Base-by-base conservation (phyloP, 768 basidiomycete genomes). In the Trametes villosa region DNA sequence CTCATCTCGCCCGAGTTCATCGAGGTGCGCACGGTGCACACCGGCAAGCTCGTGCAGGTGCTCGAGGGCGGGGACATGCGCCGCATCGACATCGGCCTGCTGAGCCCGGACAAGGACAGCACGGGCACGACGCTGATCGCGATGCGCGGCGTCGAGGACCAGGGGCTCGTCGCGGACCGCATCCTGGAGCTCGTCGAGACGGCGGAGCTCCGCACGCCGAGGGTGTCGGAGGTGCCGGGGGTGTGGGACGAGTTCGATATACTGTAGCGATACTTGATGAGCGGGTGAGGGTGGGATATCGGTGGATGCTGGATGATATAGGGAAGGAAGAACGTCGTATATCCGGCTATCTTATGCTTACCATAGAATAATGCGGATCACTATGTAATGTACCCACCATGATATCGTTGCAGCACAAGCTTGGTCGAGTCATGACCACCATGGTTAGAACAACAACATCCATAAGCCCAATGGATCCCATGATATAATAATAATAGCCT, bases 181-280 rank as follows among this genome's bases (percentile, higher is more conserved):
- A 76, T 94, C 42, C 75, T 86, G 2, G 89, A 92, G 69, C 73
- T 93, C 42, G 75, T 84, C 24, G 87, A 88, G 75, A 94, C 92
- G 11, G 72, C 80, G 33, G 88, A 89, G 63, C 73, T 87, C 42
- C 69, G 71, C 29, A 68, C 68, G 9, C 71, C 75, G 29, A 71
- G 74, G 6, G 69, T 76, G n/a, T 70, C 64, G 15, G 58, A 71
- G 18, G 62, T 64, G 42, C 74, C 76, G 17, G 71, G 72, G 31
- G 67, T 83, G 57, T 92, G 90, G 88, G 87, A 88, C 47, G 89
- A 89, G 64, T 91, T 89, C 87, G 88, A 89, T 67, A 86, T 88
- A 33, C 55, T 53, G 52, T 62, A n/a, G n/a, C n/a, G n/a, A n/a
- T n/a, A n/a, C n/a, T n/a, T n/a, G n/a, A n/a, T n/a, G 47, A 59